phyloP scores from a whole-genome alignment of 2,329 filamentous ascomycete genomes.

The Fusarium buxicola region DNA sequence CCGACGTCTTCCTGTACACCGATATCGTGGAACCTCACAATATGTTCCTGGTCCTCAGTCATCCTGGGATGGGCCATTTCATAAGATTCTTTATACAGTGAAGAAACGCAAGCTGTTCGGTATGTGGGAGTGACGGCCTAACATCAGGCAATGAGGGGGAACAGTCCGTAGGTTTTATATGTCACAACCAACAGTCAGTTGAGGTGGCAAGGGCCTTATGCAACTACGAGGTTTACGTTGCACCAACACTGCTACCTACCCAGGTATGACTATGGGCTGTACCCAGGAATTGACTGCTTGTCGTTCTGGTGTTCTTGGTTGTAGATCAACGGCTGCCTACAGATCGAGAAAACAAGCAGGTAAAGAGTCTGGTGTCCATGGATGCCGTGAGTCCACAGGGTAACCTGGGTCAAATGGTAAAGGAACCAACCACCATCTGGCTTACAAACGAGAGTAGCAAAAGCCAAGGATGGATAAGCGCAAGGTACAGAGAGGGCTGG shows the following conservation, averaged over 20 bases:
- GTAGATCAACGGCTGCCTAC: no score
- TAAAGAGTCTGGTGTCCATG: no score
- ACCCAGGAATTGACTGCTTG: no score
- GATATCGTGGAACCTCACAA: neutral
- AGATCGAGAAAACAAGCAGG: no score
- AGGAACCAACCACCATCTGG: no score
- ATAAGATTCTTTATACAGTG: neutral
- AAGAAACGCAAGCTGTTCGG: neutral
- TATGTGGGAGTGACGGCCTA: neutral
- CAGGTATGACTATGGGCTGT: neutral
- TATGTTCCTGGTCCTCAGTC: neutral
- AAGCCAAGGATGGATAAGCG: constrained; percentile 1
- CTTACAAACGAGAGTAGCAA: neutral
- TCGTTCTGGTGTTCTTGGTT: no score
- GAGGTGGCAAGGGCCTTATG: constrained; percentile 2
- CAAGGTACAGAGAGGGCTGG: neutral
- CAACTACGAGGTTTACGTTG: constrained; percentile 1
- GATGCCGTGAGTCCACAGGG: neutral
- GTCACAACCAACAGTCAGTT: neutral
- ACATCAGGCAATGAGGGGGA: neutral
- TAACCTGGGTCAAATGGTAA: neutral
- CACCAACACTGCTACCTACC: no score
- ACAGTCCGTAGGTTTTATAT: neutral
- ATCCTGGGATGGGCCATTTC: neutral
- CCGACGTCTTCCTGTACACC: no score